Evolutionary conservation across 2,329 filamentous ascomycete species (phyloP).

Genomic region (Capronia coronata): DNA sequence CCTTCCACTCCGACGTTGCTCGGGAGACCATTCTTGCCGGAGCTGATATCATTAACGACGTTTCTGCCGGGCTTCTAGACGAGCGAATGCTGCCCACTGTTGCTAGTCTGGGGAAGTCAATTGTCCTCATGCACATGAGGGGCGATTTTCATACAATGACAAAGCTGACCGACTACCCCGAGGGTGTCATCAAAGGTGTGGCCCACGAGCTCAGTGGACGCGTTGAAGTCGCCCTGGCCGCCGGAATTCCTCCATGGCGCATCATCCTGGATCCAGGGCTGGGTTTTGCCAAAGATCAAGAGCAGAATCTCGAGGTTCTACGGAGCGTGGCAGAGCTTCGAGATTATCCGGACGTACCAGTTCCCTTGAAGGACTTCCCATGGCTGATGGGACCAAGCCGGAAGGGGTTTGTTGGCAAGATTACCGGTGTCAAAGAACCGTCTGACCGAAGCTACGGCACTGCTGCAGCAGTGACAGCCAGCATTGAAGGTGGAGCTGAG

Average conservation of each 20-base stretch:
- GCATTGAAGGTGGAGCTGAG: conserved; percentile 80
- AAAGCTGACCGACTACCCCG: conserved; percentile 59
- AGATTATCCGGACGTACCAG: conserved; percentile 58
- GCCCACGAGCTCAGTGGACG: conserved; percentile 62
- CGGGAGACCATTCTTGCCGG: conserved; percentile 68
- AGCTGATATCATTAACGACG: conserved; percentile 90
- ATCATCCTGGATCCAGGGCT: conserved; percentile 91
- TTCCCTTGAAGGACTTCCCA: conserved; percentile 59
- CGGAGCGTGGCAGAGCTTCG: conserved; percentile 60
- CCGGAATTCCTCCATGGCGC: conserved; percentile 84
- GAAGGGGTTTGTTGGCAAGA: conserved; percentile 78
- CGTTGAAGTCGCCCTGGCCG: conserved; percentile 67
- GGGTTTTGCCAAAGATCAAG: conserved; percentile 79
- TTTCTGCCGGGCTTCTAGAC: conserved; percentile 77
- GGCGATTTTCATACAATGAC: conserved; percentile 80
- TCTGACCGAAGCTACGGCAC: conserved; percentile 74
- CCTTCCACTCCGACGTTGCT: conserved; percentile 80
- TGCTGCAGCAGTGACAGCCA: conserved; percentile 77
- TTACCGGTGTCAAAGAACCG: conserved; percentile 69
- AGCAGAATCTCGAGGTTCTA: conserved; percentile 77
- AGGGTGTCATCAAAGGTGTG: conserved; percentile 60
- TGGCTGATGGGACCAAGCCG: conserved; percentile 87
- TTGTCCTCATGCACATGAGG: conserved; percentile 90
- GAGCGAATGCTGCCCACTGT: conserved; percentile 73
- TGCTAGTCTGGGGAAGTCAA: conserved; percentile 68